Evolutionary conservation across 139 green algal species (phyloP), one percentile per base, ranked within the genome.

Genomic region (Chlamydomonas applanata): DNA sequence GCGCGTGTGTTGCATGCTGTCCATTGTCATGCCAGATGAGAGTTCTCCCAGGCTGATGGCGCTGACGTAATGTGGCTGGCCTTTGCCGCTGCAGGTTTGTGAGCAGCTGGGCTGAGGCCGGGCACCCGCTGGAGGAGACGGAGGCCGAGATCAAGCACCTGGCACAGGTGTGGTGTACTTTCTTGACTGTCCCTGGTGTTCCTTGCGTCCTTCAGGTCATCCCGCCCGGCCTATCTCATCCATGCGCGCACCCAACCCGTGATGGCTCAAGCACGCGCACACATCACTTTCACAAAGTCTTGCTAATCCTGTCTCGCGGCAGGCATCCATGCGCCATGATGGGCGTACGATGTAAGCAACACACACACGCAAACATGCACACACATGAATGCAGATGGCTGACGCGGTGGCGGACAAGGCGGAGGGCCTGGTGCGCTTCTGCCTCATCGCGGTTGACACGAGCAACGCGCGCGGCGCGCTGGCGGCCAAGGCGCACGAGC

Each of bases 61-160:
- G 40, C 40, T 49, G 7, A 49, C 11, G 40, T 49, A 49, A 19
- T 49, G 7, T 7, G 7, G 40, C 40, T 19, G 7, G 40, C 11
- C 7, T 11, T 49, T 7, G 7, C 7, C 11, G 40, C 30, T 45
- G 29, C 64, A 61, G 2, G 4, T 87, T 80, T 57, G 60, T 92
- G 29, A 69, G 54, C 2, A 76, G 33, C 1, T 94, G 88, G 88
- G 57, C 62, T n/a, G 78, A 65, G 27, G 82, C 35, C 1, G 70
- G 77, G n/a, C 86, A 90, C 78, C 82, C 46, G 22, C 68, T 91
- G 66, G 77, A 85, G 44, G 88, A 93, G 57, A 90, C 80, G 34
- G 73, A 82, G 53, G 77, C 64, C 17, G 89, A 92, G 79, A 79
- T 91, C 40, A 54, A 36, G 34, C 78, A 80, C 24, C 74, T 90